Base-by-base conservation (phyloP, 1,139 yeast genomes). In the Yamadazyma siamensis region DNA sequence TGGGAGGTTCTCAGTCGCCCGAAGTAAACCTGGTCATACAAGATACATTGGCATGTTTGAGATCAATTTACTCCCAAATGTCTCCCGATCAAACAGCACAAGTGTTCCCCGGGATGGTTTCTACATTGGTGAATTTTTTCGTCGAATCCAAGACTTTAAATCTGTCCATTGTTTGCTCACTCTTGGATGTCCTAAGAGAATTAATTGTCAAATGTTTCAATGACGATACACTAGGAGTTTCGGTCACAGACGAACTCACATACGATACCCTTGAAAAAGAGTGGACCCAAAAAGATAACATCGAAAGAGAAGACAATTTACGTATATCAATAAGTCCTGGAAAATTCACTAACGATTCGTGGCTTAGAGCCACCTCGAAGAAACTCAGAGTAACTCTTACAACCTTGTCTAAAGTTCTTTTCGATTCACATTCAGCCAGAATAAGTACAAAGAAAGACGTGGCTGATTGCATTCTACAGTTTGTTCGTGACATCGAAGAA, bases 291-390 rank as follows among this genome's bases (percentile, higher is more conserved):
- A 12, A 13, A 5, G 31, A 25, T 3, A 32, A 31, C 10, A 25
- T 19, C 4, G 36, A 27, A 7, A 21, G 25, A 5, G 37, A 43
- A 5, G 17, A 31, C 1, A 29, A 38, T 8, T 10, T 25, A n/a
- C 38, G 41, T 25, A 27, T 36, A 12, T 27, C 38, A 9, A 9
- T 34, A 3, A 12, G 21, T 6, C 20, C 16, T 13, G 27, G 18
- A 4, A 34, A 23, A 15, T 61, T 88, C 41, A 67, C 77, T 2
- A 56, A 59, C 9, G 50, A 21, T 5, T 17, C 74, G 7, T 85
- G 95, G 95, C 53, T 82, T 13, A 59, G 50, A 13, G 86, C 80
- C 0, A 80, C 89, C 0, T 63, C 81, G 2, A 59, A 62, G 19
- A 91, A 85, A 46, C 63, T 84, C 15, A 71, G 68, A 29, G 49